Percentiles rank a stretch among this genome's conserved stretches.
Conservation (phyloP, 495 filamentous ascomycete species). For the Extremus antarcticus region DNA sequence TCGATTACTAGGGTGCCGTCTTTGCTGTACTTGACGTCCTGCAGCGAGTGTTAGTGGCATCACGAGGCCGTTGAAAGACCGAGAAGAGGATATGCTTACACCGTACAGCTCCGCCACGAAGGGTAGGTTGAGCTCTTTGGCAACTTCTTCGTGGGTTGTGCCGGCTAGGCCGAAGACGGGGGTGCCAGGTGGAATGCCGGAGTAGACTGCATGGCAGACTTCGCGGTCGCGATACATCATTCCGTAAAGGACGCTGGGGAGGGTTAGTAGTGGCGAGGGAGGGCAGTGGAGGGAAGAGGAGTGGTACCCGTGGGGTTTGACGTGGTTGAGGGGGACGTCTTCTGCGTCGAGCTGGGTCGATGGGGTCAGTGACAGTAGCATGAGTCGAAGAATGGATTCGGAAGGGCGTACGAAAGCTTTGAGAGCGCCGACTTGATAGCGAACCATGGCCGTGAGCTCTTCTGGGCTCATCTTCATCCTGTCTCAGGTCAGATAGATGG, state of each 20-base stretch:
- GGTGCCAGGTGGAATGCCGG: conserved; percentile 37
- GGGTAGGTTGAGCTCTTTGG: conserved; percentile 41
- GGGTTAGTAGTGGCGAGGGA: not conserved
- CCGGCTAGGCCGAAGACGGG: conserved; percentile 48
- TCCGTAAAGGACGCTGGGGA: conserved; percentile 23
- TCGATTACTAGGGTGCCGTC: conserved; percentile 43
- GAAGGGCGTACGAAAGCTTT: conserved; percentile 33
- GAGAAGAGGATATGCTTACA: no score
- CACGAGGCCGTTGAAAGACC: not conserved
- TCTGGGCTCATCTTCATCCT: conserved; percentile 31
- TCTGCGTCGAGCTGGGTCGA: conserved; percentile 36
- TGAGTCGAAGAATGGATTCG: not conserved
- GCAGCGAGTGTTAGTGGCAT: no score
- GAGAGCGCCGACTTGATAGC: conserved; percentile 40
- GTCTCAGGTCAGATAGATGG: not conserved
- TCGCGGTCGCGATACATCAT: conserved; percentile 46
- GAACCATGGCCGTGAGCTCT: conserved; percentile 44
- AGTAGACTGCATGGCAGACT: conserved; percentile 41
- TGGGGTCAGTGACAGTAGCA: not conserved
- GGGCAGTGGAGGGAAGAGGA: no score
- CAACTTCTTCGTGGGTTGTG: conserved; percentile 42
- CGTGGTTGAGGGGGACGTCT: conserved; percentile 43
- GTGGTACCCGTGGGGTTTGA: conserved; percentile 46
- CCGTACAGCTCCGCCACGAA: conserved; percentile 47
- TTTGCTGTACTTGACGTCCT: conserved; percentile 48